Conservation (phyloP, 495 filamentous ascomycete genomes). For the Aspergillus taichungensis region DNA sequence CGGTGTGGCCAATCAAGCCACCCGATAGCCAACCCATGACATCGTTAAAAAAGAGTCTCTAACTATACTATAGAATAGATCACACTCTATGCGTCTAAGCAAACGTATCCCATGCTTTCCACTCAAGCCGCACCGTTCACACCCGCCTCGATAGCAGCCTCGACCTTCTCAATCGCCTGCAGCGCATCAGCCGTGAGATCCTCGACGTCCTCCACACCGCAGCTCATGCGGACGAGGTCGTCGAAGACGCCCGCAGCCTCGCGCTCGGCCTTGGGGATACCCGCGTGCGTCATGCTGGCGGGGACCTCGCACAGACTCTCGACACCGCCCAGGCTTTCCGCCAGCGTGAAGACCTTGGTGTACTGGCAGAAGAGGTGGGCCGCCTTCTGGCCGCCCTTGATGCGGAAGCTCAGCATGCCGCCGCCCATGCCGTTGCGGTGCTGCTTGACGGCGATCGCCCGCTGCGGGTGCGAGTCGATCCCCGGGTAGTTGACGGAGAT, state of each 20-base stretch:
- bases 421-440: constrained; percentile 93
- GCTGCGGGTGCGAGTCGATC: constrained; percentile 75
- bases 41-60: no score
- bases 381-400: constrained; percentile 77
- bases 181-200: constrained; percentile 80
- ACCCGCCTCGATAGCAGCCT: constrained; percentile 24
- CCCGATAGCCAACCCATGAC: no score
- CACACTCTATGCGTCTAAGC: neutral
- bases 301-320: constrained; percentile 90
- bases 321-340: constrained; percentile 87
- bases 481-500: constrained; percentile 93
- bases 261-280: constrained; percentile 81
- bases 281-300: constrained; percentile 90
- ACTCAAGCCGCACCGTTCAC: constrained; percentile 18
- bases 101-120: neutral
- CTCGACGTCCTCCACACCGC: constrained; percentile 83
- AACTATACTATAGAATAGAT: neutral
- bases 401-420: constrained; percentile 95
- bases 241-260: constrained; percentile 94
- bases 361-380: constrained; percentile 88
- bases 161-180: constrained; percentile 71
- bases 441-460: constrained; percentile 75
- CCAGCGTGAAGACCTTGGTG: constrained; percentile 84
- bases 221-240: constrained; percentile 89
- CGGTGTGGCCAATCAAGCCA: no score